Conservation (phyloP, 768 basidiomycete genomes). For the Collybia sordida region DNA sequence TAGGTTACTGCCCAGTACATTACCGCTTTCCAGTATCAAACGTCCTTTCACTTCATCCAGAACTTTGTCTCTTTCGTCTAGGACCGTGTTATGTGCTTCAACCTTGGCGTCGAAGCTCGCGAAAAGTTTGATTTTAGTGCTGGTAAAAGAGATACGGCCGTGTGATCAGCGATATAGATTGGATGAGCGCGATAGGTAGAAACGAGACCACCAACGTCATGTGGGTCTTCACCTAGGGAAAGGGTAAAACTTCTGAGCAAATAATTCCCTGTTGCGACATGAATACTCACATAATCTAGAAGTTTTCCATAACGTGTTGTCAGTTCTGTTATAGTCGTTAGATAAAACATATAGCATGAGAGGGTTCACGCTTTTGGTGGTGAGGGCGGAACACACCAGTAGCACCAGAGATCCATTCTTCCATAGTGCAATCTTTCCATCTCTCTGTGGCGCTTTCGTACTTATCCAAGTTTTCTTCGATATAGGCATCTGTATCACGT, state of each 20-base stretch:
- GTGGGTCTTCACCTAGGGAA: constrained; percentile 44
- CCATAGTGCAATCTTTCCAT: constrained; percentile 50
- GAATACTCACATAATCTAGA: constrained; percentile 46
- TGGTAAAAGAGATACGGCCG: constrained; percentile 11
- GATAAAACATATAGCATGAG: too few relatives aligned
- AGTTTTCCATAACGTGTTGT: constrained; percentile 39
- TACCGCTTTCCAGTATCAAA: constrained; percentile 41
- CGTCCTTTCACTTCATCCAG: constrained; percentile 35
- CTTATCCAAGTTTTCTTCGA: constrained; percentile 37
- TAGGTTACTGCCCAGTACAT: constrained; percentile 25
- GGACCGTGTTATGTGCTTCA: constrained; percentile 35
- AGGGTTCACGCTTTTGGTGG: background rate
- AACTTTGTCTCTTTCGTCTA: constrained; percentile 38
- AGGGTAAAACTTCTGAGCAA: background rate
- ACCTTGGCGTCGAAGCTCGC: constrained; percentile 40
- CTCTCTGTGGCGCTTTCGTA: constrained; percentile 44
- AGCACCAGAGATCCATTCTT: constrained; percentile 57
- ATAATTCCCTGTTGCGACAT: background rate
- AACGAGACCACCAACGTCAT: constrained; percentile 39
- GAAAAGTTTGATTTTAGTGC: constrained; percentile 49
- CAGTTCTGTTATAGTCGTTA: constrained; percentile 34
- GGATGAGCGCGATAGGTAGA: background rate
- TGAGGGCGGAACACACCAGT: constrained; percentile 34
- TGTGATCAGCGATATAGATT: background rate
- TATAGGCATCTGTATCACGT: constrained; percentile 40